phyloP scores from a whole-genome alignment of 257 asterid species.

The Orobanche coerulescens region DNA sequence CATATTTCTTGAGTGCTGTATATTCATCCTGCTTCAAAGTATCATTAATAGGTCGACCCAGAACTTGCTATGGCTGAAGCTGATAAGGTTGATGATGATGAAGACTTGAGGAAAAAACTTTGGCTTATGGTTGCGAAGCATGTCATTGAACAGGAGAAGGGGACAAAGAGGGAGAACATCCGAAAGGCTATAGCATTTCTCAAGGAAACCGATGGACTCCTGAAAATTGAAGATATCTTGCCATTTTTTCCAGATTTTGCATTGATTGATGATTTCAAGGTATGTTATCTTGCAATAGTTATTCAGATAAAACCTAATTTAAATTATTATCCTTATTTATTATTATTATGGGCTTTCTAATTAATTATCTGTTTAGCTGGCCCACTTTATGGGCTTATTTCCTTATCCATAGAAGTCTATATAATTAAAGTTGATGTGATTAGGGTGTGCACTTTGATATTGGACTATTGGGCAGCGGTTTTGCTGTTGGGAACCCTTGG shows the following conservation, averaged over 20 bases:
- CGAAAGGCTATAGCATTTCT: constrained; percentile 98
- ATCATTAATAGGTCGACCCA: constrained; percentile 63
- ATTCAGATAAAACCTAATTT: not conserved
- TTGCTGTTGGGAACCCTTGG: not conserved
- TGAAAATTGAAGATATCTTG: constrained; percentile 93
- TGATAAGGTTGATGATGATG: constrained; percentile 98
- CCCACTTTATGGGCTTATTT: no score
- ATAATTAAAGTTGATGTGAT: no score
- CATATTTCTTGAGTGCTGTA: not conserved
- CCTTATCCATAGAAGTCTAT: no score
- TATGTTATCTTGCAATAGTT: constrained; percentile 18
- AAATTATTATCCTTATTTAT: not conserved
- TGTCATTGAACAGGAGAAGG: constrained; percentile 92
- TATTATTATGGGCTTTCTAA: no score
- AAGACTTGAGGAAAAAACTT: constrained; percentile 86
- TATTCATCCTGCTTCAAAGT: constrained; percentile 18
- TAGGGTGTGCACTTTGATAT: not conserved
- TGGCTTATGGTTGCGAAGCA: constrained; percentile 99
- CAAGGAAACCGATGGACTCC: constrained; percentile 93
- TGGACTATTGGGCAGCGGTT: no score
- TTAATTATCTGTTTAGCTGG: no score
- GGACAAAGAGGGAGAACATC: constrained; percentile 94
- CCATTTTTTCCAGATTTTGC: constrained; percentile 97
- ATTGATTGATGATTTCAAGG: constrained; percentile 96
- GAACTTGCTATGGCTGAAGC: constrained; percentile 99